Evolutionary conservation across 106 monocot genomes (phyloP).

Genomic region (Acorus calamus): DNA sequence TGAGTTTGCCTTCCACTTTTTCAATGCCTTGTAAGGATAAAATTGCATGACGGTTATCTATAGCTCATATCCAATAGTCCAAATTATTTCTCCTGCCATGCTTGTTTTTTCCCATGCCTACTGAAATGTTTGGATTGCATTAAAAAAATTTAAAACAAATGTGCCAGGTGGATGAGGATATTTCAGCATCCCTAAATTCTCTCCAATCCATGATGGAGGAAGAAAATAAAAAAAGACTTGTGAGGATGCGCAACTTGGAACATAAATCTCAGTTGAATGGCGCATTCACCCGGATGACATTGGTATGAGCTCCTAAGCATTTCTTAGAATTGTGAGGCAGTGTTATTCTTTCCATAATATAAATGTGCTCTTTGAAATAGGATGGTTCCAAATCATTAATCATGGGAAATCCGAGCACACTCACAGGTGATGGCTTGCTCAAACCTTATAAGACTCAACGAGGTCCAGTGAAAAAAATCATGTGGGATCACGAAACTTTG

Average conservation of each 20-base stretch:
- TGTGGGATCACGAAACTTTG: constrained; percentile 46
- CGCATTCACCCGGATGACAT: constrained; percentile 52
- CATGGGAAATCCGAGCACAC: constrained; percentile 57
- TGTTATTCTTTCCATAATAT: too few relatives aligned
- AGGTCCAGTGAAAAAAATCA: constrained; percentile 76
- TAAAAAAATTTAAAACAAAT: too few relatives aligned
- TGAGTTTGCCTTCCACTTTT: constrained; percentile 11
- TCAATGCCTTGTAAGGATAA: neutral
- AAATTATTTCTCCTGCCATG: neutral
- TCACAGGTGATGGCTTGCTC: constrained; percentile 29
- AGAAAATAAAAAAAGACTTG: constrained; percentile 45
- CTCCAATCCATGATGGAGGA: constrained; percentile 65
- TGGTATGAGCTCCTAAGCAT: constrained; percentile 33
- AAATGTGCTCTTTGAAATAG: constrained; percentile 15
- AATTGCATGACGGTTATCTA: neutral
- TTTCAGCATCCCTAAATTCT: constrained; percentile 45
- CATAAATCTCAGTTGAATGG: constrained; percentile 47
- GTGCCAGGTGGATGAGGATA: constrained; percentile 38
- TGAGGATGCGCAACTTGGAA: constrained; percentile 38
- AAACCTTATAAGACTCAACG: constrained; percentile 53
- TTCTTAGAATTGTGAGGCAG: neutral
- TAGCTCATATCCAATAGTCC: too few relatives aligned
- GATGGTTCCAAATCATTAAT: constrained; percentile 80
- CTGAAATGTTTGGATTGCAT: too few relatives aligned
- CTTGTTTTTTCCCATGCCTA: neutral